Evolutionary conservation across 106 monocot species (phyloP).

Genomic region (Agapanthus africanus): DNA sequence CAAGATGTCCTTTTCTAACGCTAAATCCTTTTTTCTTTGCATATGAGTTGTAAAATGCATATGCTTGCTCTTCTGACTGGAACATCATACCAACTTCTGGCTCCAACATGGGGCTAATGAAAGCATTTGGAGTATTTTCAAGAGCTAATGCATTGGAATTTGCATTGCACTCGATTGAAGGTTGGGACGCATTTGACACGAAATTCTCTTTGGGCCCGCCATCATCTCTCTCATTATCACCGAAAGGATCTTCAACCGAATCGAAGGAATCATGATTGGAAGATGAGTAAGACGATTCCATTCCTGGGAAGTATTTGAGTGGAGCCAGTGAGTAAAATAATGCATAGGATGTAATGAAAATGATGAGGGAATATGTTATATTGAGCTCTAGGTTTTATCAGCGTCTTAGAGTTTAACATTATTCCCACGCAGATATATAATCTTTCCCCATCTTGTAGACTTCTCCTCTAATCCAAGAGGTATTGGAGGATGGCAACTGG

Average conservation of each 20-base stretch:
- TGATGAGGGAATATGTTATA: neutral
- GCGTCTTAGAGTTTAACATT: too few species aligned
- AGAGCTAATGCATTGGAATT: neutral
- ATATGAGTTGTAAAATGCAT: conserved; percentile 49
- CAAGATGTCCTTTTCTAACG: conserved; percentile 58
- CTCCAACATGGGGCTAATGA: conserved; percentile 19
- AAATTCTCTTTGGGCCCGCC: conserved; percentile 12
- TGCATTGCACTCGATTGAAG: conserved; percentile 8
- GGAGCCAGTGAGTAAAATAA: neutral
- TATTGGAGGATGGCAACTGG: too few species aligned
- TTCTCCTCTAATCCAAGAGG: too few species aligned
- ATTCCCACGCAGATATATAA: neutral
- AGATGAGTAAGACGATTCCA: conserved; percentile 31
- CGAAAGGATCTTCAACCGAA: conserved; percentile 33
- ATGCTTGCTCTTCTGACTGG: conserved; percentile 60
- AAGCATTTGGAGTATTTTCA: neutral
- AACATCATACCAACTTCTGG: conserved; percentile 66
- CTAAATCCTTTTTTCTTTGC: conserved; percentile 56
- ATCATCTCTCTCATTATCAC: conserved; percentile 21
- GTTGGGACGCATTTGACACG: conserved; percentile 11
- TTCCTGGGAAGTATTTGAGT: neutral
- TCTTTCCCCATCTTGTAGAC: neutral
- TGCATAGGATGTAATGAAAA: neutral
- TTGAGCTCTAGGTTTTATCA: too few species aligned
- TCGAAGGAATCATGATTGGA: conserved; percentile 30